Evolutionary conservation across 148 eudicot genomes (phyloP).

Genomic region (Camellia japonica): DNA sequence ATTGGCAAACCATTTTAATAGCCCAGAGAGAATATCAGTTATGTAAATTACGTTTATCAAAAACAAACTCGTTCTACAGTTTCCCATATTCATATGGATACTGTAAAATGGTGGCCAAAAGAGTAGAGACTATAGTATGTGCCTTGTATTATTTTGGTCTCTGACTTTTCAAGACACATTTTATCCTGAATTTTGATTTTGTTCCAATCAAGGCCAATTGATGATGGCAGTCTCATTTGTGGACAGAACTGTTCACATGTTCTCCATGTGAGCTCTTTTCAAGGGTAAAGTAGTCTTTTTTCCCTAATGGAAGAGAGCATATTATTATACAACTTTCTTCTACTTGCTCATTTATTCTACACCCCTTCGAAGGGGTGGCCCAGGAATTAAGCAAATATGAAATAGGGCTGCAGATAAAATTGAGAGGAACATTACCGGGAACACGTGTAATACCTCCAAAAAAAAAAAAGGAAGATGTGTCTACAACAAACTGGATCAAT

Average conservation of each 20-base stretch:
- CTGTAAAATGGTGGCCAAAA: background rate
- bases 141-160: too few species aligned
- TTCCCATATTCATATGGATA: background rate
- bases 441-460: background rate
- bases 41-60: background rate
- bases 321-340: too few species aligned
- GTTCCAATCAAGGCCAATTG: too few species aligned
- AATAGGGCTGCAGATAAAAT: background rate
- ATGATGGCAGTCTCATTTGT: too few species aligned
- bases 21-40: background rate
- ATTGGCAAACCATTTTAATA: background rate
- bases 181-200: too few species aligned
- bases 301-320: too few species aligned
- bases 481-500: background rate
- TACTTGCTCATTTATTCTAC: background rate
- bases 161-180: too few species aligned
- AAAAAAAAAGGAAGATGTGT: background rate
- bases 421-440: background rate
- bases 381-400: background rate
- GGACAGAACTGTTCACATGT: too few species aligned
- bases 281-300: too few species aligned
- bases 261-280: too few species aligned
- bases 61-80: background rate
- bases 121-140: background rate
- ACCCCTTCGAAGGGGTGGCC: background rate